A percentile compares a stretch with the other conserved stretches of the same genome.
Conservation (phyloP, 2,329 filamentous ascomycete species). For the Furcasterigmium furcatum region DNA sequence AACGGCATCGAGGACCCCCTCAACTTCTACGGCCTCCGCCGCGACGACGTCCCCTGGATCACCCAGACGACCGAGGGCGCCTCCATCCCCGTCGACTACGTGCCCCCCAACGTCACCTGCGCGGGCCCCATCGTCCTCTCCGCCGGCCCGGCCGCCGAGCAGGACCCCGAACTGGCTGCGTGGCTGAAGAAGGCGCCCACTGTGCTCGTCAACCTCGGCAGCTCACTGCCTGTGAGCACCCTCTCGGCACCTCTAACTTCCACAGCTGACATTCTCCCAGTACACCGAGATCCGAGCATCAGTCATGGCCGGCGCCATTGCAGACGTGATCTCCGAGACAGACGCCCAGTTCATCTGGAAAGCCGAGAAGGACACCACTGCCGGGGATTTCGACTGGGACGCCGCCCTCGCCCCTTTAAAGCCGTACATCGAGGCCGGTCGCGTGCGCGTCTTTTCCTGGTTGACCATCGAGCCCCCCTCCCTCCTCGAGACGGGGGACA, state of each 20-base stretch:
- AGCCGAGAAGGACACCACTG: background rate
- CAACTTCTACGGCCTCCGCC: slow-evolving; percentile 12
- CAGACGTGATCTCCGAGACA: slow-evolving; percentile 12
- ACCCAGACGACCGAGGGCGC: slow-evolving; percentile 19
- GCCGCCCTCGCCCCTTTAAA: slow-evolving; percentile 9
- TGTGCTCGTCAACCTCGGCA: slow-evolving; percentile 22
- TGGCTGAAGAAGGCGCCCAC: slow-evolving; percentile 19
- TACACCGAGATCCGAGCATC: slow-evolving; percentile 16
- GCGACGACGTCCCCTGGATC: slow-evolving; percentile 18
- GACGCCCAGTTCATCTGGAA: slow-evolving; percentile 29
- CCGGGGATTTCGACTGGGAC: slow-evolving; percentile 12
- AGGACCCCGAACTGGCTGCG: slow-evolving; percentile 17
- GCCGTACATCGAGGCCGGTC: slow-evolving; percentile 12
- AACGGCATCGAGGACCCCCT: slow-evolving; percentile 19
- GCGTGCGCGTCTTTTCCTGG: slow-evolving; percentile 22
- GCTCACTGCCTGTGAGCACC: background rate
- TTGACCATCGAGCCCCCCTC: slow-evolving; percentile 24
- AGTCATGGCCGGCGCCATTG: slow-evolving; percentile 21
- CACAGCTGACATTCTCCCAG: slow-evolving; percentile 2
- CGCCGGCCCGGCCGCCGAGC: slow-evolving; percentile 14
- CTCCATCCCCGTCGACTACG: slow-evolving; percentile 14
- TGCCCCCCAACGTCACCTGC: slow-evolving; percentile 15
- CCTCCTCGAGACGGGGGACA: slow-evolving; percentile 28
- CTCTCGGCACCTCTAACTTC: background rate
- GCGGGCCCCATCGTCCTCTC: slow-evolving; percentile 18